Evolutionary conservation across 352 stramenopile species (phyloP).

Genomic region (Phytophthora tubulina): DNA sequence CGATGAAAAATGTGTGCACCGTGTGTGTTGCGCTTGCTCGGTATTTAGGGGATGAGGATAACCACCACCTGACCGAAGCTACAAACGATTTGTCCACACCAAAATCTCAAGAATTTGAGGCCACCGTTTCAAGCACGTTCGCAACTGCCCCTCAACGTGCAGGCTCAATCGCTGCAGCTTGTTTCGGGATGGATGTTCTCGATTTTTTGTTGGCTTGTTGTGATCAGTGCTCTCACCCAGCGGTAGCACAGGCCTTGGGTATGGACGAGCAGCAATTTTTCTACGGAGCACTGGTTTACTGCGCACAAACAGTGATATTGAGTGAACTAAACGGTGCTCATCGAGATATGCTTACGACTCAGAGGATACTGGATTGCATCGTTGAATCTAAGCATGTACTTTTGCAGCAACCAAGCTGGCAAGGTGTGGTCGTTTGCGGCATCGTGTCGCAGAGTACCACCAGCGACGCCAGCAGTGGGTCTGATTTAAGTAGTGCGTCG

Average conservation of each 20-base stretch:
- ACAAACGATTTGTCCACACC: background rate
- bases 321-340: constrained; percentile 66
- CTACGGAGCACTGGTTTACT: constrained; percentile 77
- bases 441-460: constrained; percentile 24
- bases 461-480: constrained; percentile 2
- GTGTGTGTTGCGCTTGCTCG: constrained; percentile 60
- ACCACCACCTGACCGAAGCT: constrained; percentile 41
- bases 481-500: constrained; percentile 16
- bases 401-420: constrained; percentile 73
- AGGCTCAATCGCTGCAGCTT: constrained; percentile 24
- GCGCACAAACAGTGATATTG: constrained; percentile 60
- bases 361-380: constrained; percentile 54
- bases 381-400: constrained; percentile 62
- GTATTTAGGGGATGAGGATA: constrained; percentile 64
- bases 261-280: constrained; percentile 77
- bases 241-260: constrained; percentile 52
- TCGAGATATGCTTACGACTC: constrained; percentile 25
- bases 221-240: constrained; percentile 49
- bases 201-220: constrained; percentile 60
- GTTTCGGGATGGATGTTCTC: constrained; percentile 66
- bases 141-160: background rate
- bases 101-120: background rate
- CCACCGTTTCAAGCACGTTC: background rate
- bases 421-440: constrained; percentile 64
- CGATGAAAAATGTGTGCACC: constrained; percentile 66